phyloP scores from a whole-genome alignment of 78 protist genomes.

The Creolimax fragrantissima region DNA sequence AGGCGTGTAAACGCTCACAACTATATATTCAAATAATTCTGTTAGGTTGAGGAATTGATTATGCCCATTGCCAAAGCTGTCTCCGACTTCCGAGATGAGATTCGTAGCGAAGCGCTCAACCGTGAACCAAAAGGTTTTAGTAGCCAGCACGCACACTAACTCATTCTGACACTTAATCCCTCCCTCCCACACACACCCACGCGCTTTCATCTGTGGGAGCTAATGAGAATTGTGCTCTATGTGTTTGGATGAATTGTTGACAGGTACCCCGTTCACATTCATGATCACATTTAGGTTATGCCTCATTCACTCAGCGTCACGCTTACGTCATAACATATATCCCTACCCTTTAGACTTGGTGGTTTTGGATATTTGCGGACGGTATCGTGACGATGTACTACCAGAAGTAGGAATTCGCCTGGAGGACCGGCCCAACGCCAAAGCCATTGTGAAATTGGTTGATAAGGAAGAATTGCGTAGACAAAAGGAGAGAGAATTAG shows the following conservation, averaged over 20 bases:
- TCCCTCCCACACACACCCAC: too few relatives aligned
- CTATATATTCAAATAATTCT: too few relatives aligned
- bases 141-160: background rate
- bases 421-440: conserved; percentile 40
- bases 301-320: too few relatives aligned
- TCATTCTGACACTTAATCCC: too few relatives aligned
- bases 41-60: background rate
- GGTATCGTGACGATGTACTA: conserved; percentile 55
- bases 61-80: conserved; percentile 9
- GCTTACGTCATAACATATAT: too few relatives aligned
- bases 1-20: too few relatives aligned
- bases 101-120: conserved; percentile 19
- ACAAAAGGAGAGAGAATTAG: background rate
- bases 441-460: conserved; percentile 15
- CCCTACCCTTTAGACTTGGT: background rate
- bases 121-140: background rate
- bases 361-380: conserved; percentile 49
- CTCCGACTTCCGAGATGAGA: conserved; percentile 42
- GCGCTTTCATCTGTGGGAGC: background rate
- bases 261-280: too few relatives aligned
- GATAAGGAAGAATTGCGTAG: background rate
- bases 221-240: too few relatives aligned
- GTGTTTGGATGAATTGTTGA: too few relatives aligned
- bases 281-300: too few relatives aligned
- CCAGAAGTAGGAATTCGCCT: conserved; percentile 65